These are phyloP conservation scores for Fusarium dlaminii DNA, from an alignment of 2,329 filamentous ascomycete species.

Conservation along the genomic window DNA sequence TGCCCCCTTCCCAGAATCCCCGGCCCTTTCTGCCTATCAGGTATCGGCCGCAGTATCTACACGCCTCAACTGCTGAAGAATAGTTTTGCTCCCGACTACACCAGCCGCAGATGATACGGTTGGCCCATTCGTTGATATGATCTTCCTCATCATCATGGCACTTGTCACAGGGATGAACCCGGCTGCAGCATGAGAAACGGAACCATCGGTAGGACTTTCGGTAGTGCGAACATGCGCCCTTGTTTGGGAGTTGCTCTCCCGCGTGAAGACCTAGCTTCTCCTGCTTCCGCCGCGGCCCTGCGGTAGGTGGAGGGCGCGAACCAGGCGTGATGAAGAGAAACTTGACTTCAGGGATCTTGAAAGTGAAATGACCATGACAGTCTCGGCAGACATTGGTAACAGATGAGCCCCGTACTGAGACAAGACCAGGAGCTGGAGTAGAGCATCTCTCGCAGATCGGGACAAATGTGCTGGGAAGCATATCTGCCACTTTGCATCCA, in stretches of 20 bases:
- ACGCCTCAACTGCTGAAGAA: constrained; percentile 71
- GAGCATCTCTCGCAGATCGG: constrained; percentile 84
- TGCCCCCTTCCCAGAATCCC: constrained; percentile 90
- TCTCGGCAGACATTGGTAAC: constrained; percentile 79
- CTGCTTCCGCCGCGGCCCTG: constrained; percentile 56
- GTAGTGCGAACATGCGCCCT: constrained; percentile 68
- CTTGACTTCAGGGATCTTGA: constrained; percentile 80
- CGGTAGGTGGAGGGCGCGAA: constrained; percentile 51
- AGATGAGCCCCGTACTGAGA: constrained; percentile 77
- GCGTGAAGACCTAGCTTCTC: constrained; percentile 66
- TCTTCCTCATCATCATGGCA: constrained; percentile 79
- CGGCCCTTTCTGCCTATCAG: constrained; percentile 72
- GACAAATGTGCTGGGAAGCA: constrained; percentile 81
- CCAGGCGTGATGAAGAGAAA: constrained; percentile 76
- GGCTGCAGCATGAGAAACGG: constrained; percentile 69
- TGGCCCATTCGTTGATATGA: constrained; percentile 83
- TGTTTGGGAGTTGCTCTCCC: constrained; percentile 63
- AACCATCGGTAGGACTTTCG: constrained; percentile 70
- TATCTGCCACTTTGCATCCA: constrained; percentile 77
- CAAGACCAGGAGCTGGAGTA: constrained; percentile 72
- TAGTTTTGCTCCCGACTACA: constrained; percentile 86
- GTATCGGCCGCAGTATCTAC: constrained; percentile 75
- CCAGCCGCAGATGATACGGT: constrained; percentile 83
- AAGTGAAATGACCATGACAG: constrained; percentile 82
- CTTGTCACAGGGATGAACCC: constrained; percentile 70